Evolutionary conservation across 2,329 filamentous ascomycete species (phyloP), one percentile per base, ranked within the genome.

Genomic region (Zymoseptoria passerinii): DNA sequence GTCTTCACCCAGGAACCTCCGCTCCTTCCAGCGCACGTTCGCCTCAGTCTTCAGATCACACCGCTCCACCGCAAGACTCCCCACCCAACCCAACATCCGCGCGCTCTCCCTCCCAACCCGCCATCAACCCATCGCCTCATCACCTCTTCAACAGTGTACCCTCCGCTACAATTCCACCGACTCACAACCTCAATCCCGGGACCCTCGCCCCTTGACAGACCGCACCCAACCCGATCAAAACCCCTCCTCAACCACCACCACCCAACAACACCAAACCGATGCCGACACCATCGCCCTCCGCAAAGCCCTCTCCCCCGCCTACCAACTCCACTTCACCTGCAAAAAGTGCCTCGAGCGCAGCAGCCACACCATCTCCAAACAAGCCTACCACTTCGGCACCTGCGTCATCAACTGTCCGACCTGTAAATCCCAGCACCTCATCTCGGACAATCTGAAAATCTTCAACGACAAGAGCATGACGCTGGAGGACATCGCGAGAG

Each of bases 241-340:
- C 7, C 35, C 35, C n/a, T 44, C 23, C 23, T 23, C 35, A 44
- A 61, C 65, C 8, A 60, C 64, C n/a, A 53, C 58, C 10, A 57
- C 60, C 8, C 40, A 48, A 10, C 28, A 56, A 54, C 50, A n/a
- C 59, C 64, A 71, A 62, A 48, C 53, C 60, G 58, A 64, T 50
- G 59, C 64, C 64, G 71, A 66, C 58, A 70, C 54, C 68, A 74
- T 61, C 68, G 75, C 62, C 66, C 73, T 61, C 62, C 74, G 61
- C 71, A 84, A 65, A 58, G 68, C 72, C 6, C 71, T 77, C 58
- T 72, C 77, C 40, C 90, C 90, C 1, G 84, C 89, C 58, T 99
- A 97, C 76, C 82, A 90, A 66, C 81, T 99, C 64, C 89, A 86
- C 53, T 96, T 99, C 73, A 99, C 94, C 65, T 99, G 94, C 81